Evolutionary conservation across 331 rosid species (phyloP).

Genomic region (Saraca asoca): DNA sequence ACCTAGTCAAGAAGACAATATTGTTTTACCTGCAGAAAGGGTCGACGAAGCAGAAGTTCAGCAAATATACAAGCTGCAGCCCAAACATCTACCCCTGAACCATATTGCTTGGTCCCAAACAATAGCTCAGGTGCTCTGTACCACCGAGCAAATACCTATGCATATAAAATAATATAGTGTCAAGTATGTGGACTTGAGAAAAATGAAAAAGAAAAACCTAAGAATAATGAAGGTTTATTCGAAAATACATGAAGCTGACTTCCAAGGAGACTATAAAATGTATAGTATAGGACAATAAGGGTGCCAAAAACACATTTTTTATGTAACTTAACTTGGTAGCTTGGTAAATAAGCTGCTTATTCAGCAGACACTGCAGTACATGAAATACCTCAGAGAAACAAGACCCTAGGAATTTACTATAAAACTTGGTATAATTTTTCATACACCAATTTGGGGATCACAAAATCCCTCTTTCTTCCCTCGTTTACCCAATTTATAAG

Average conservation of each 20-base stretch:
- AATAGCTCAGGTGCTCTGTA: constrained; percentile 97
- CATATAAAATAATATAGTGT: constrained; percentile 16
- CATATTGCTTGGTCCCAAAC: constrained; percentile 93
- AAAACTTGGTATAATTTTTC: constrained; percentile 21
- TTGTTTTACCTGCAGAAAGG: constrained; percentile 79
- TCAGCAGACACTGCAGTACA: constrained; percentile 1
- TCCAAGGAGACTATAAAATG: constrained; percentile 28
- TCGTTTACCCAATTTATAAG: background rate
- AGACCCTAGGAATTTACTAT: constrained; percentile 6
- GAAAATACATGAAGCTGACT: constrained; percentile 23
- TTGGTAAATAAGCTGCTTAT: constrained; percentile 13
- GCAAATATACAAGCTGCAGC: constrained; percentile 97
- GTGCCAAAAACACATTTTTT: constrained; percentile 18
- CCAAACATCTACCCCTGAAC: constrained; percentile 97
- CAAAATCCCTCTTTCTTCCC: background rate
- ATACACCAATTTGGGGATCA: background rate
- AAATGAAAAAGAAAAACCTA: constrained; percentile 20
- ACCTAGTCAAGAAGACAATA: constrained; percentile 2
- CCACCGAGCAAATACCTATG: constrained; percentile 95
- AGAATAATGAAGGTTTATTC: constrained; percentile 4
- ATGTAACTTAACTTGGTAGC: constrained; percentile 1
- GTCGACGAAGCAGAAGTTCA: constrained; percentile 86
- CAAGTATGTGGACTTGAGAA: constrained; percentile 12
- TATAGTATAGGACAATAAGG: constrained; percentile 28
- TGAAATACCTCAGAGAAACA: constrained; percentile 11